Conservation (phyloP, 306 rosid species). For the Ammopiptanthus mongolicus region DNA sequence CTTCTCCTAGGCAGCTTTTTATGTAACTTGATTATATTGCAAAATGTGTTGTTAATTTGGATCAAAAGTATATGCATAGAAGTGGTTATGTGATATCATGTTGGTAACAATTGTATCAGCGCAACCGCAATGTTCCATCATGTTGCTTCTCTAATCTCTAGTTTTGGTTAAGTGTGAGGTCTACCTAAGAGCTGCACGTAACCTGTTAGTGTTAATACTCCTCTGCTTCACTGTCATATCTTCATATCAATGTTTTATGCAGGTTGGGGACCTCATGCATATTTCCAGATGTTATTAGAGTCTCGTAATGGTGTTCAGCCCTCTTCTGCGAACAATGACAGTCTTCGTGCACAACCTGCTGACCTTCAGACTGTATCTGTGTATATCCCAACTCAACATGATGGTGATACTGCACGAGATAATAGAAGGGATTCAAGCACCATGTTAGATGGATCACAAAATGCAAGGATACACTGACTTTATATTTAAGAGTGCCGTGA, state of each 20-base stretch:
- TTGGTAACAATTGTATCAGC: background rate
- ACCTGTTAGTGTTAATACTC: background rate
- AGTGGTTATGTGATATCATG: background rate
- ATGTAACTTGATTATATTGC: background rate
- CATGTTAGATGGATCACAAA: constrained; percentile 26
- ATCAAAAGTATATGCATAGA: background rate
- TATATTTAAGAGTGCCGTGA: background rate
- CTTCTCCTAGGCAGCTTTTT: background rate
- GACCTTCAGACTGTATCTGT: constrained; percentile 26
- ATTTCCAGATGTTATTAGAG: constrained; percentile 53
- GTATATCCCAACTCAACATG: background rate
- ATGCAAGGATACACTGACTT: constrained; percentile 25
- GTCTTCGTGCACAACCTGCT: constrained; percentile 3
- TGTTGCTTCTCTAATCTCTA: background rate
- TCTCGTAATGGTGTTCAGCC: constrained; percentile 16
- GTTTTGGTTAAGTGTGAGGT: background rate
- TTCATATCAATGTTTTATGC: background rate
- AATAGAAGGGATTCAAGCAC: constrained; percentile 19
- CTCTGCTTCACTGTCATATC: background rate
- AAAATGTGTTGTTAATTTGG: background rate
- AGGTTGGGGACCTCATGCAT: constrained; percentile 75
- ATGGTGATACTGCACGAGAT: background rate
- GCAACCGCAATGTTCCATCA: background rate
- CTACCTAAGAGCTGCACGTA: background rate
- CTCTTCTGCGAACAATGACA: background rate